Conservation (phyloP, 768 basidiomycete species). For the Leccinum ochraceum region DNA sequence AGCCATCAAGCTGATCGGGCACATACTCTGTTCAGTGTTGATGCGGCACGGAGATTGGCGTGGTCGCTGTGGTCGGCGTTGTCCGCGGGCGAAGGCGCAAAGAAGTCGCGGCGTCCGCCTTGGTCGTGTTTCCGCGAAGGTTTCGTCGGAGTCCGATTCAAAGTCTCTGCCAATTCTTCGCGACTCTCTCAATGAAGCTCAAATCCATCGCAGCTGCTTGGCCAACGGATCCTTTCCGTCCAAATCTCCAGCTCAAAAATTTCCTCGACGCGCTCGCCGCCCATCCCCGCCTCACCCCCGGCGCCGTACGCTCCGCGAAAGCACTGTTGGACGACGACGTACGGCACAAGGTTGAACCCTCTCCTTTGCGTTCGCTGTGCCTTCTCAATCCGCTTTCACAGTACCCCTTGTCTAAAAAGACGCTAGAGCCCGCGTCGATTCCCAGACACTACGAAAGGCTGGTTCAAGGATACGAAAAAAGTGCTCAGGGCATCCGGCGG, state of each 20-base stretch:
- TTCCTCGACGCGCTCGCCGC: conserved; percentile 64
- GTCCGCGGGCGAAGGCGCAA: conserved; percentile 2
- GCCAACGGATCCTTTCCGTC: conserved; percentile 74
- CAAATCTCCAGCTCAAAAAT: conserved; percentile 68
- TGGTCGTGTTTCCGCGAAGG: conserved; percentile 19
- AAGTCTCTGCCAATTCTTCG: conserved; percentile 5
- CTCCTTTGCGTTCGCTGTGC: too few species aligned
- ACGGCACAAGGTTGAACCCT: conserved; percentile 50
- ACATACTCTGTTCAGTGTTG: neutral
- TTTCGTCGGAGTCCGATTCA: conserved; percentile 22
- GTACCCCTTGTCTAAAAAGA: conserved; percentile 68
- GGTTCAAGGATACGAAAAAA: conserved; percentile 72
- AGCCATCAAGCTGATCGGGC: neutral
- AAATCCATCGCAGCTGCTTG: conserved; percentile 58
- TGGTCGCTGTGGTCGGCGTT: neutral
- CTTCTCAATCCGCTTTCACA: conserved; percentile 33
- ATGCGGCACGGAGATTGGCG: neutral
- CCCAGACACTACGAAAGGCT: conserved; percentile 75
- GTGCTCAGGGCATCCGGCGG: conserved; percentile 70
- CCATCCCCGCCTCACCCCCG: conserved; percentile 66
- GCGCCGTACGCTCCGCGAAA: conserved; percentile 60
- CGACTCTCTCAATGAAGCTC: conserved; percentile 42
- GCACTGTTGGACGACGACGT: conserved; percentile 56
- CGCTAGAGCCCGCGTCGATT: conserved; percentile 66
- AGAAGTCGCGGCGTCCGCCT: neutral